Conservation (phyloP, 2,329 filamentous ascomycete species). For the Sporothrix globosa region DNA sequence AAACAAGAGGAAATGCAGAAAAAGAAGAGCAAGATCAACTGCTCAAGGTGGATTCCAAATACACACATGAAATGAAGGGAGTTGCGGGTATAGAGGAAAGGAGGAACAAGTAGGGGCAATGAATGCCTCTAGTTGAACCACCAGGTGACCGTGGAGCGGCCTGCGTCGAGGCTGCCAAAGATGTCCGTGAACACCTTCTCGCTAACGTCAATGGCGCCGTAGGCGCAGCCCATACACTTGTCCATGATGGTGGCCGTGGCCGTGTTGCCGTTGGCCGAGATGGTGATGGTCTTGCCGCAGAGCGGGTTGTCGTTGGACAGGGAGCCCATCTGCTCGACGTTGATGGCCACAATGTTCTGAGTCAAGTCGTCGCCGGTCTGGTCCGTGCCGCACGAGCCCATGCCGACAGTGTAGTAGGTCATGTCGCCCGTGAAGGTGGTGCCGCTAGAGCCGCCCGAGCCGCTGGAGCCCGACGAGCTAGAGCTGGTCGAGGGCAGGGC, state of each 20-base stretch:
- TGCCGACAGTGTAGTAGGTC: conserved; percentile 72
- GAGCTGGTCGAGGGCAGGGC: conserved; percentile 36
- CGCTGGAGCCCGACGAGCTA: conserved; percentile 33
- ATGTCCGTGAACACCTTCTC: conserved; percentile 54
- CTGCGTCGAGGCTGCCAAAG: conserved; percentile 45
- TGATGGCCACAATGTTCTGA: conserved; percentile 70
- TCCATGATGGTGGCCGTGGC: conserved; percentile 66
- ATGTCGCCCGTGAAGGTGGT: conserved; percentile 62
- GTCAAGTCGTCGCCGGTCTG: conserved; percentile 59
- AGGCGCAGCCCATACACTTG: conserved; percentile 72
- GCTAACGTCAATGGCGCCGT: conserved; percentile 57
- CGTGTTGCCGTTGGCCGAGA: conserved; percentile 60
- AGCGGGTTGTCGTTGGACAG: conserved; percentile 68
- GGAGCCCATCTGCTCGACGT: conserved; percentile 63
- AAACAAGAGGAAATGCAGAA: conserved; percentile 17
- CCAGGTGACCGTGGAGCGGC: conserved; percentile 44
- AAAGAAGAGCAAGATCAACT: conserved; percentile 24
- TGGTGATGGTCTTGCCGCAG: conserved; percentile 70
- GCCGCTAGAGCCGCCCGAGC: conserved; percentile 40
- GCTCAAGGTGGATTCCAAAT: conserved; percentile 11
- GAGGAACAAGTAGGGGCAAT: not conserved
- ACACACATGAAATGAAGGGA: conserved; percentile 24
- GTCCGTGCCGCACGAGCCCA: conserved; percentile 69
- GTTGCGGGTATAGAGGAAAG: not conserved
- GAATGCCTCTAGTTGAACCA: conserved; percentile 38